Evolutionary conservation across 768 basidiomycete genomes (phyloP).

Genomic region (Leccinum ochraceum): DNA sequence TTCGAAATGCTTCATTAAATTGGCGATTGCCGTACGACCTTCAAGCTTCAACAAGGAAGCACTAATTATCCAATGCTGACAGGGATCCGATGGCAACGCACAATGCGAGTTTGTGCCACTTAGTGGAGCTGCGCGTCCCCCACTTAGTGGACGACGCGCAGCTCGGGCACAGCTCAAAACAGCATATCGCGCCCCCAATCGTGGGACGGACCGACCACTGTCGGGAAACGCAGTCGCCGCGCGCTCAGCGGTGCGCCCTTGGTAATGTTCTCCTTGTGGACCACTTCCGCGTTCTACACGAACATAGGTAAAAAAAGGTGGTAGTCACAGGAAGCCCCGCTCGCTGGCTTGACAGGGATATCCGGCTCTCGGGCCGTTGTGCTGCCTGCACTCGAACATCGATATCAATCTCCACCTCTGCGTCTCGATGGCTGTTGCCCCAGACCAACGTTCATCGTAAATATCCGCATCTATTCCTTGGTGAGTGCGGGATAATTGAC

Average conservation of each 20-base stretch:
- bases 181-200: not conserved
- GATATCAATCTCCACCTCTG: not conserved
- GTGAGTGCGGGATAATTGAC: not conserved
- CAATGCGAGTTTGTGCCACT: not conserved
- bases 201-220: not conserved
- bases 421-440: not conserved
- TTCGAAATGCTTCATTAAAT: too few species aligned
- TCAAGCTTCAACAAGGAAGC: not conserved
- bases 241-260: not conserved
- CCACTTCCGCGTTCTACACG: not conserved
- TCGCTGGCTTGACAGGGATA: conserved; percentile 1
- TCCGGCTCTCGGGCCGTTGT: not conserved
- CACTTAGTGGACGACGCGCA: not conserved
- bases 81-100: not conserved
- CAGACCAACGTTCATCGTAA: not conserved
- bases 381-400: not conserved
- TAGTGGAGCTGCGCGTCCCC: not conserved
- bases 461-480: not conserved
- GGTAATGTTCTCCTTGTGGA: not conserved
- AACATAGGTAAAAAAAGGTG: not conserved
- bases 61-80: not conserved
- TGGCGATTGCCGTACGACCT: too few species aligned
- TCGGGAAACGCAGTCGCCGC: not conserved
- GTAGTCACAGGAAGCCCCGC: not conserved
- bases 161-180: not conserved